Percentiles rank a stretch among this genome's conserved stretches.
Evolutionary conservation across 257 asterid species (phyloP).

Genomic region (Parsonsia alboflavescens): DNA sequence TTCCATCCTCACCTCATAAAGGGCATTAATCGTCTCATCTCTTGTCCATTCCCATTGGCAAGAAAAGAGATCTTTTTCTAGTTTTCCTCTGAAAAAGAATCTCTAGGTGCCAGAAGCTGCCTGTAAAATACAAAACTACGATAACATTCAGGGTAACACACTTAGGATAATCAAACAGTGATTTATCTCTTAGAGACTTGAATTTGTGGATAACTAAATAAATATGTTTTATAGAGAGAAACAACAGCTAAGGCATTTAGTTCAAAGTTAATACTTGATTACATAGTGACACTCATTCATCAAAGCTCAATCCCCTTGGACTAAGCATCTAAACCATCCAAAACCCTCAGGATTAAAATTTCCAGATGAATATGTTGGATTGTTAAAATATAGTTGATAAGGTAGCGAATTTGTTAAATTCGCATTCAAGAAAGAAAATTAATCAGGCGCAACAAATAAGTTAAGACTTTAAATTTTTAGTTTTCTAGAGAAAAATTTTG

Average conservation of each 20-base stretch:
- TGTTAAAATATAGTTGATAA: too few species aligned
- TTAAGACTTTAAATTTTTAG: too few species aligned
- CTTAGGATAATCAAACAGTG: too few species aligned
- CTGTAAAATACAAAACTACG: slow-evolving; percentile 37
- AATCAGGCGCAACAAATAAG: too few species aligned
- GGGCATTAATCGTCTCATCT: slow-evolving; percentile 78
- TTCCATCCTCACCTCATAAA: slow-evolving; percentile 59
- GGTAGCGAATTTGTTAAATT: too few species aligned
- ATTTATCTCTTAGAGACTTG: background rate
- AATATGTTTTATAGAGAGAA: too few species aligned
- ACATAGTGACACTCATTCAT: background rate
- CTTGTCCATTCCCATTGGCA: slow-evolving; percentile 90
- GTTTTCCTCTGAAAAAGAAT: slow-evolving; percentile 74
- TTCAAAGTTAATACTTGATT: background rate
- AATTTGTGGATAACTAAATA: background rate
- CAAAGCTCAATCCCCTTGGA: background rate
- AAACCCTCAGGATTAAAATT: too few species aligned
- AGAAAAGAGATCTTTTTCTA: slow-evolving; percentile 94
- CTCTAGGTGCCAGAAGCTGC: slow-evolving; percentile 74
- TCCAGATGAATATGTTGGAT: too few species aligned
- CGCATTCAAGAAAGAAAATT: too few species aligned
- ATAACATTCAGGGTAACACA: too few species aligned
- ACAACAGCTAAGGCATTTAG: background rate
- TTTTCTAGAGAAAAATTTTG: too few species aligned
- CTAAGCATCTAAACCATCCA: background rate